These are phyloP conservation scores for Pseudogymnoascus sp. DNA, from an alignment of 2,329 filamentous ascomycete species.

Conservation along the genomic window DNA sequence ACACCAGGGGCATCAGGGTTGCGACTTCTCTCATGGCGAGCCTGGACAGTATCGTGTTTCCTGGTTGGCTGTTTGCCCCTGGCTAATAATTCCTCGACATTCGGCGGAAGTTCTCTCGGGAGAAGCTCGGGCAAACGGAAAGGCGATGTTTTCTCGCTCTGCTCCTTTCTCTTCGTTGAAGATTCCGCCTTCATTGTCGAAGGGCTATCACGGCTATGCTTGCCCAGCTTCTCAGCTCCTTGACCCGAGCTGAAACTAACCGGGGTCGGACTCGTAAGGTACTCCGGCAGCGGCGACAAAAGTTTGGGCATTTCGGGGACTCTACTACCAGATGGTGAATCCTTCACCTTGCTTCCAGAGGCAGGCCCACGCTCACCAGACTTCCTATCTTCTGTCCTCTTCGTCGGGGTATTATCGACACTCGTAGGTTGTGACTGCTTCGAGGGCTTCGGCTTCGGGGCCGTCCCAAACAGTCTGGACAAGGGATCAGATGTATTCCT, in stretches of 20 bases:
- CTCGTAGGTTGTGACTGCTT: neutral
- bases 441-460: neutral
- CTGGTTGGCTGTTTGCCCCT: neutral
- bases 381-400: neutral
- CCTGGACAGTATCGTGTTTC: conserved; percentile 22
- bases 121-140: conserved; percentile 20
- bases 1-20: conserved; percentile 26
- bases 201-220: neutral
- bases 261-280: neutral
- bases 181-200: neutral
- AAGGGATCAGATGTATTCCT: neutral
- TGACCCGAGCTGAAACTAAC: neutral
- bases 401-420: neutral
- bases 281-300: neutral
- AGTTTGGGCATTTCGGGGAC: neutral
- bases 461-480: neutral
- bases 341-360: neutral
- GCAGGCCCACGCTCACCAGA: neutral
- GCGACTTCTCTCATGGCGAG: conserved; percentile 26
- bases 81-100: conserved; percentile 25
- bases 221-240: neutral
- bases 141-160: neutral
- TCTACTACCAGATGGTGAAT: neutral
- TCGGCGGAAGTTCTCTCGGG: conserved; percentile 25
- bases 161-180: neutral